Evolutionary conservation across 495 filamentous ascomycete species (phyloP).

Genomic region (Thozetella sp.): DNA sequence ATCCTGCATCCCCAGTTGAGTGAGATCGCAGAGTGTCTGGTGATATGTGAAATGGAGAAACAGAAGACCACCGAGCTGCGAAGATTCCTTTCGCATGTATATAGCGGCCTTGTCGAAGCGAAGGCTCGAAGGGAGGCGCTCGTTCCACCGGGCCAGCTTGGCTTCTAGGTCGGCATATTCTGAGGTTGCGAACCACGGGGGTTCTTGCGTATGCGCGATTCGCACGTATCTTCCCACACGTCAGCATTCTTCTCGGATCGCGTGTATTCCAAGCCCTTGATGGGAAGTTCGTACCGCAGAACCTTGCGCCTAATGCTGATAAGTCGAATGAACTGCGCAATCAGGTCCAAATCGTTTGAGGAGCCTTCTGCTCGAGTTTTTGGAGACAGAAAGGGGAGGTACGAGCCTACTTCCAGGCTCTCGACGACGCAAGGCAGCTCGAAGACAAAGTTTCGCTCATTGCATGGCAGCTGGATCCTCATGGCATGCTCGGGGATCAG

Average conservation of each 20-base stretch:
- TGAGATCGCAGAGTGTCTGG: not conserved
- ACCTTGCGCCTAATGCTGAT: not conserved
- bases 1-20: not conserved
- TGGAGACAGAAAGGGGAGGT: not conserved
- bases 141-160: not conserved
- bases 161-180: not conserved
- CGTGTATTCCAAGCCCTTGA: too few species aligned
- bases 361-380: not conserved
- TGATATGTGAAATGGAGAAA: not conserved
- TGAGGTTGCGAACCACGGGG: not conserved
- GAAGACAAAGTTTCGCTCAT: conserved; percentile 23
- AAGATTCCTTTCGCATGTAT: conserved; percentile 1
- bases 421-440: conserved; percentile 5
- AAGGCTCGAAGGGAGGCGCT: not conserved
- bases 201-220: not conserved
- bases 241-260: not conserved
- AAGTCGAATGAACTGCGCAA: not conserved
- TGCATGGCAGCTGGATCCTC: conserved; percentile 38
- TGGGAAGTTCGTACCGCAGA: too few species aligned
- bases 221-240: not conserved
- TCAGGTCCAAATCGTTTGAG: not conserved
- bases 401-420: not conserved
- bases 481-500: conserved; percentile 33
- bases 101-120: not conserved
- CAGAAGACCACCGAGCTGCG: not conserved